Evolutionary conservation across 371 early-diverging fungal species (phyloP).

Genomic region (Circinella minor): DNA sequence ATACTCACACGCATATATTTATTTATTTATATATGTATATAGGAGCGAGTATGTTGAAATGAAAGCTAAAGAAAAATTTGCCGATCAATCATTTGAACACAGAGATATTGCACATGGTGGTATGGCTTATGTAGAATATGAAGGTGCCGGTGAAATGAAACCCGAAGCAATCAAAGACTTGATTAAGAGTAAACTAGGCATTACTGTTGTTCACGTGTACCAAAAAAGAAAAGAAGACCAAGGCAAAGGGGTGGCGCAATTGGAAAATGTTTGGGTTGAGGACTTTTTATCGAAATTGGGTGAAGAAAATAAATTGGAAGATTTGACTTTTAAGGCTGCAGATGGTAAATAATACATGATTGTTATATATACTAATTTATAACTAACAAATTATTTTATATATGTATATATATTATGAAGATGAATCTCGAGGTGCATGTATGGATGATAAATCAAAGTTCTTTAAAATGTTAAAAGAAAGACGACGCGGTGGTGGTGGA

Average conservation of each 20-base stretch:
- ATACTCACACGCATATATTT: too few species aligned
- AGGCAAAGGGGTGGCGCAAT: slow-evolving; percentile 39
- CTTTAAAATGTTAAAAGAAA: not conserved
- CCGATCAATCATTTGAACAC: not conserved
- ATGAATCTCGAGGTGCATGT: not conserved
- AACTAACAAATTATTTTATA: not conserved
- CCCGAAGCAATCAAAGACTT: slow-evolving; percentile 35
- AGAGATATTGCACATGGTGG: not conserved
- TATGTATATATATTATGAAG: not conserved
- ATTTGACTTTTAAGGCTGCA: slow-evolving; percentile 26
- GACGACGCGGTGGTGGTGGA: not conserved
- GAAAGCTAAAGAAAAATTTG: slow-evolving; percentile 44
- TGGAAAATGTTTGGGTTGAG: slow-evolving; percentile 36
- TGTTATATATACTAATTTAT: too few species aligned
- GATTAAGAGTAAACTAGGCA: not conserved
- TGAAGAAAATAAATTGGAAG: slow-evolving; percentile 32
- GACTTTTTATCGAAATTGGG: slow-evolving; percentile 29
- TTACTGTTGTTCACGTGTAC: slow-evolving; percentile 19
- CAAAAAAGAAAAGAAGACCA: slow-evolving; percentile 3
- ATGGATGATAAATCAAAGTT: not conserved
- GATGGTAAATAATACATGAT: slow-evolving; percentile 16
- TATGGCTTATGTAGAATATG: slow-evolving; percentile 28
- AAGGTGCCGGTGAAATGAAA: slow-evolving; percentile 27
- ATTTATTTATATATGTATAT: not conserved
- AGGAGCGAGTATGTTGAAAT: slow-evolving; percentile 46